Evolutionary conservation across 129 eudicot genomes (phyloP).

Genomic region (Tagetes patula): DNA sequence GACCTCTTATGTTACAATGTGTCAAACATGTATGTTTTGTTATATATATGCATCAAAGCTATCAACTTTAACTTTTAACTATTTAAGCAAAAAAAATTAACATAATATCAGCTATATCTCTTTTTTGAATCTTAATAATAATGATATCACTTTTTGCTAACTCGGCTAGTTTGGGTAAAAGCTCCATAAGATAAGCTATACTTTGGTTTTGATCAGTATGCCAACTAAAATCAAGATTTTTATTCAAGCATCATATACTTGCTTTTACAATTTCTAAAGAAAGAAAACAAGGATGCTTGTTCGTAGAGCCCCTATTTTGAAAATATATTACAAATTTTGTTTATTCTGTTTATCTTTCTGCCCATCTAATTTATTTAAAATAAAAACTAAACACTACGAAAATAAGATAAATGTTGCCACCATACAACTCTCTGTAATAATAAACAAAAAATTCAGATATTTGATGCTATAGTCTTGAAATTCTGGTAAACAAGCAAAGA

Average conservation of each 20-base stretch:
- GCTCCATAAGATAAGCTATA: constrained; percentile 1
- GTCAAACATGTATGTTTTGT: not conserved
- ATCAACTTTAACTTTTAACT: not conserved
- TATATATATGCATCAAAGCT: not conserved
- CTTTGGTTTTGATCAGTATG: not conserved
- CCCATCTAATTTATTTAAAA: not conserved
- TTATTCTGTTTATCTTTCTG: constrained; percentile 7
- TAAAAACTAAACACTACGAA: not conserved
- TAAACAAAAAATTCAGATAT: not conserved
- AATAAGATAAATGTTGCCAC: constrained; percentile 4
- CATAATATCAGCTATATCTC: constrained; percentile 7
- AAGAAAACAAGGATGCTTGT: not conserved
- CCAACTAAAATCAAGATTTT: not conserved
- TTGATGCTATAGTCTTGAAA: constrained; percentile 7
- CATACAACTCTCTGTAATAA: constrained; percentile 4
- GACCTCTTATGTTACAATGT: not conserved
- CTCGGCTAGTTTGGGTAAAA: not conserved
- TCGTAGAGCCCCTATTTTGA: not conserved
- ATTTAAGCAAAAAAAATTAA: constrained; percentile 1
- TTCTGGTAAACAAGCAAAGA: not conserved
- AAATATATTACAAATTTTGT: constrained; percentile 1
- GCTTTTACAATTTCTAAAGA: not conserved
- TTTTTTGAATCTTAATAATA: not conserved
- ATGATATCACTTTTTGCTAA: constrained; percentile 3
- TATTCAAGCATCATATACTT: constrained; percentile 1